Base-by-base conservation (phyloP, 306 rosid genomes). In the Dalbergia cultrata region DNA sequence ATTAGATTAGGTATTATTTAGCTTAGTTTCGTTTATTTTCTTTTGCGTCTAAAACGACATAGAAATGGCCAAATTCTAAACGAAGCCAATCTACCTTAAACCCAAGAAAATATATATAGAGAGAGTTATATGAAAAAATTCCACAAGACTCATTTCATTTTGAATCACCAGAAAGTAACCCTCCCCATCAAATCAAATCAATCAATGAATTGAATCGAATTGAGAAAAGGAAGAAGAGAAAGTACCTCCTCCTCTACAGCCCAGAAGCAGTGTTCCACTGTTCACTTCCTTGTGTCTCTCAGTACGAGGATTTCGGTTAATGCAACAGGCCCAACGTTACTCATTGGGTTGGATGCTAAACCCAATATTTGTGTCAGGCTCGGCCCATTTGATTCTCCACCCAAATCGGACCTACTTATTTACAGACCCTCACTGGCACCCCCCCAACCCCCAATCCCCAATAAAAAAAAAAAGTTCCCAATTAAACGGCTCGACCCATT, bases 61-160 rank as follows among this genome's bases (percentile, higher is more conserved):
- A n/a, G 16, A 71, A 33, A 71, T 16, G 4, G 12, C 7, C 7
- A 22, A 44, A 44, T 44, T 44, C 5, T 8, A 43, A 68, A 68
- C 31, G 10, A 39, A 18, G 18, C 16, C 17, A 53, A 33, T 9
- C 13, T 11, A 39, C 6, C 39, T 47, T 53, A 34, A 71, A 53
- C 76, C 76, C 64, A 53, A 10, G 3, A 6, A 53, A 69, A 69
- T 68, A n/a, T 45, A 3, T n/a, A n/a, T n/a, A n/a, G n/a, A n/a
- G n/a, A n/a, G 10, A 45, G 9, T 45, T 9, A 45, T 10, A 11
- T 45, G 11, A 13, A 45, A 45, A 45, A 45, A 45, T 12, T 26
- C 17, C 22, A n/a, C 8, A 14, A 67, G 37, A 43, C 37, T 54
- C 14, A 21, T 21, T 19, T 75, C 21, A 31, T 44, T 16, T 17